Base-by-base conservation (phyloP, 352 stramenopile genomes). In the Phytophthora cactorum region DNA sequence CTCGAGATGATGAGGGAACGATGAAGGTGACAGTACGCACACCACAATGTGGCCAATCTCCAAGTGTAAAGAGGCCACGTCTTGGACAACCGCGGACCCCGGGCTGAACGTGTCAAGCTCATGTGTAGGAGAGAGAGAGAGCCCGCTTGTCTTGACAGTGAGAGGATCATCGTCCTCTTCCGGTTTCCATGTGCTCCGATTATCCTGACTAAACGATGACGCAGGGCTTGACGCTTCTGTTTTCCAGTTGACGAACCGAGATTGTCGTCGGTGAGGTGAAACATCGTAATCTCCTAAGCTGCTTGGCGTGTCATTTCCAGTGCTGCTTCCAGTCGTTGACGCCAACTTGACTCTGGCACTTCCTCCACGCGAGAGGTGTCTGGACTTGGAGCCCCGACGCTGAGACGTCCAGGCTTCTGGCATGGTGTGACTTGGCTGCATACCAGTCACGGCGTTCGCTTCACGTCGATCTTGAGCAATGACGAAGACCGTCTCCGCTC, bases 1-100 rank as follows among this genome's bases (percentile, higher is more conserved):
- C 68, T 93, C 85, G 10, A 93, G 73, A 43, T 95, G 81, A 51
- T 91, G 75, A n/a, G 85, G 85, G 39, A 93, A 95, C 4, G 76
- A 70, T 29, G 63, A 81, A 1, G 70, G 49, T 0, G 87, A 90
- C 12, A 91, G 54, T 1, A 93, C 71, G 17, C 83, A 93, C 2
- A 95, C 71, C 8, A 92, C 75, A 44, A 95, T 89, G 47, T 89
- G 85, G 0, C 71, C 56, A 5, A 72, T 61, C 0, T 79, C 69
- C 4, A 89, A 64, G 8, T 79, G 64, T 45, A 93, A 68, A 5
- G 76, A 70, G 0, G 39, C 47, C 28, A 90, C 68, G 41, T 91
- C 75, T 14, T 80, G 53, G 2, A 95, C 66, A 9, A 91, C 66
- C 0, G 81, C 70, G 43, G 85, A 69, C 7, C 90, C 73, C 2